A percentile compares a stretch with the other conserved stretches of the same genome.
Evolutionary conservation across 495 filamentous ascomycete species (phyloP).

Genomic region (Neurospora sp.): DNA sequence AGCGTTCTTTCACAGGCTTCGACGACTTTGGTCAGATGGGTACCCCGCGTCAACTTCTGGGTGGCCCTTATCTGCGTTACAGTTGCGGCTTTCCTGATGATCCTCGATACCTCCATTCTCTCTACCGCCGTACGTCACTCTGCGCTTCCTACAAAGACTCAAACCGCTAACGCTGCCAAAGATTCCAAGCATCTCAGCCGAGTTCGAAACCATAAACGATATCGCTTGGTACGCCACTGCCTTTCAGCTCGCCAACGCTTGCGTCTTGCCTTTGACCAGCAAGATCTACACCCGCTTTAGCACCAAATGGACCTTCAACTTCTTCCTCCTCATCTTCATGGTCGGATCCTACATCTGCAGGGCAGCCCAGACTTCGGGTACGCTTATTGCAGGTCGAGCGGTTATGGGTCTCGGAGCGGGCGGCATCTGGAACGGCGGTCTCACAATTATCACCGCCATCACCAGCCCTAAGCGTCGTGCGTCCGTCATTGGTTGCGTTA

Average conservation of each 20-base stretch:
- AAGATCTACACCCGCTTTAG: constrained; percentile 40
- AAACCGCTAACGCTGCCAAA: constrained; percentile 1
- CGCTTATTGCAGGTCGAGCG: constrained; percentile 45
- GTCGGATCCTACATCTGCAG: constrained; percentile 44
- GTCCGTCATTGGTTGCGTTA: constrained; percentile 26
- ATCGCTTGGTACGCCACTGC: constrained; percentile 42
- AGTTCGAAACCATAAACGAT: constrained; percentile 37
- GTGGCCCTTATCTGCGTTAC: constrained; percentile 14
- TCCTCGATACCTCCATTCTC: constrained; percentile 43
- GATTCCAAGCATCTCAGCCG: constrained; percentile 37
- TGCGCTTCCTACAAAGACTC: background rate
- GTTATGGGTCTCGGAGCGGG: constrained; percentile 41
- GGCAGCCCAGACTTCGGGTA: constrained; percentile 31
- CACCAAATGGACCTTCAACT: constrained; percentile 32
- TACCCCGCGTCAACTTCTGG: constrained; percentile 4
- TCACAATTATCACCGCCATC: constrained; percentile 25
- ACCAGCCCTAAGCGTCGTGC: constrained; percentile 30
- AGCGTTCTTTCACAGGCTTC: background rate
- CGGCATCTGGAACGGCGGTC: constrained; percentile 27
- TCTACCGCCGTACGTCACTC: constrained; percentile 29
- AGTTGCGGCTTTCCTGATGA: constrained; percentile 34
- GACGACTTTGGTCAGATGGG: background rate
- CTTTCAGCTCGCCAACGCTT: constrained; percentile 42
- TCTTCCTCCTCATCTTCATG: constrained; percentile 30
- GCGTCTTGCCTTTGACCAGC: constrained; percentile 42